Base-by-base conservation (phyloP, 2,329 filamentous ascomycete genomes). In the Metarhizium humberi region DNA sequence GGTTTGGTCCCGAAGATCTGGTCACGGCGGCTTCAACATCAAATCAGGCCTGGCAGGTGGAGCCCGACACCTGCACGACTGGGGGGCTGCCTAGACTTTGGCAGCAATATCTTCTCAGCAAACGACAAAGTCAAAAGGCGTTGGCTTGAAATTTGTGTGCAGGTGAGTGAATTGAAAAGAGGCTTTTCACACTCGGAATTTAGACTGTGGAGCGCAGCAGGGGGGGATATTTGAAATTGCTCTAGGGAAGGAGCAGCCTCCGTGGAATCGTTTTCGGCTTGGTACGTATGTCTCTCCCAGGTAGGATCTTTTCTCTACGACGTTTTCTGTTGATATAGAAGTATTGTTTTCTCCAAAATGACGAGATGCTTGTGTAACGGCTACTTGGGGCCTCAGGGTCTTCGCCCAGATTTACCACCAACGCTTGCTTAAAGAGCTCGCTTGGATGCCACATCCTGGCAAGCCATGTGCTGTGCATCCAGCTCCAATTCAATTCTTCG, bases 11-110 rank as follows among this genome's bases (percentile, higher is more conserved):
- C 66, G 63, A 63, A 62, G 66, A 67, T 69, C 61, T 69, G 65
- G 67, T 67, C 66, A 62, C 61, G 66, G 67, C 65, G 66, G 63
- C 61, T 65, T 62, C 62, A 53, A 55, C 66, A 58, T 63, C 66
- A 65, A 65, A 67, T 61, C 59, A 54, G 59, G 61, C 55, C 57
- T 59, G 58, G 49, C 30, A 36, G 29, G 36, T 51, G 50, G 50
- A 51, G 34, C 7, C 45, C 30, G 4, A n/a, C 20, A 8, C 20
- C 18, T 48, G 20, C 7, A 30, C 14, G 25, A 34, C 32, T 49
- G n/a, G 34, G 52, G n/a, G 6, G 32, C n/a, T 34, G 32, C 6
- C 6, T 8, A 8, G 32, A 7, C 32, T 32, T 6, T 10, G 42
- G 16, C 5, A 20, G n/a, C 42, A 18, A 45, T 20, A 11, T 16